Evolutionary conservation across 768 basidiomycete genomes (phyloP), one percentile per base, ranked within the genome.

Genomic region (Phaeolepiota aurea): DNA sequence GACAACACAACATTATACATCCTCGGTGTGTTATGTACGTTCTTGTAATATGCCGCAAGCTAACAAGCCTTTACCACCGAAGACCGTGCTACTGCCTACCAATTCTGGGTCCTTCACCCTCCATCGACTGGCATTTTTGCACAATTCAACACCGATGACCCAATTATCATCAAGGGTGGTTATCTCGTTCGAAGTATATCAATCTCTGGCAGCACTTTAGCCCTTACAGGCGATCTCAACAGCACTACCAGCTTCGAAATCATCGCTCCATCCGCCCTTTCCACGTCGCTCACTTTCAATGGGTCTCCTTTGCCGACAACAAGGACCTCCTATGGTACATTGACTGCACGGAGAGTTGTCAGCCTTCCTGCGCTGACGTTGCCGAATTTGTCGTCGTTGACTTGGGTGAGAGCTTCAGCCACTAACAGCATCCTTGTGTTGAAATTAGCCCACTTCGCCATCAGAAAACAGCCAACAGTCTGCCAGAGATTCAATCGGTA

Each of bases 21-120:
- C 35, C 47, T 74, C 34, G 72, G 72, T 67, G 37, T 42, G 61
- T 36, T 10, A 5, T 35, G n/a, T 28, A n/a, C n/a, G n/a, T n/a
- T n/a, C n/a, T n/a, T n/a, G n/a, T n/a, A n/a, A n/a, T n/a, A n/a
- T n/a, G n/a, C n/a, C n/a, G n/a, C n/a, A n/a, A n/a, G n/a, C n/a
- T n/a, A n/a, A n/a, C n/a, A n/a, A n/a, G n/a, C n/a, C n/a, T n/a
- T n/a, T n/a, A n/a, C n/a, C n/a, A n/a, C n/a, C n/a, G n/a, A 7
- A 73, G 73, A 75, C 48, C 71, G 69, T 25, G 53, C 56, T 30
- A 69, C 61, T 22, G 73, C 73, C 3, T 74, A 74, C 43, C 58
- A 71, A 41, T 72, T 71, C 51, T 74, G 73, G 72, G 63, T 71
- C 20, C 54, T 73, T 44, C 63, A 73, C 40, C 69, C 64, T 1